These are phyloP conservation scores for Lobosporangium transversale DNA, from an alignment of 192 early-diverging fungal species.

Conservation along the genomic window DNA sequence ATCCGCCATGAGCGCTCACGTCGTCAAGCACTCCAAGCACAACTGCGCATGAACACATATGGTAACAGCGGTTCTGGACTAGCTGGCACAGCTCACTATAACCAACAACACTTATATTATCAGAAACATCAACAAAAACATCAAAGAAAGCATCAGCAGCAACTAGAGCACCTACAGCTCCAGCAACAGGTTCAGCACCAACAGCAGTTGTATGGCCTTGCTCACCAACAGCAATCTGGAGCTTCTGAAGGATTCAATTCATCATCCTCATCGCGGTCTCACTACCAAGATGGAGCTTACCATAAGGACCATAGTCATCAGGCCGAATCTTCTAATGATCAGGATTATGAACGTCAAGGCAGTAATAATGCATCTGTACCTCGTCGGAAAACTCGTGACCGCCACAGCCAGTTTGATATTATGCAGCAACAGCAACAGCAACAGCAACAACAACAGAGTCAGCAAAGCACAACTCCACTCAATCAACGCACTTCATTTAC, in stretches of 20 bases:
- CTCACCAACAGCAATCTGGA: constrained; percentile 14
- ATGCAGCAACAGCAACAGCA: constrained; percentile 12
- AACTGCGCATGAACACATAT: constrained; percentile 33
- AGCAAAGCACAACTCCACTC: background rate
- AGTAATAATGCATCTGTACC: background rate
- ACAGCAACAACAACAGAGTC: constrained; percentile 5
- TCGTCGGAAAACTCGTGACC: constrained; percentile 37
- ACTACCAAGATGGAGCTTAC: constrained; percentile 23
- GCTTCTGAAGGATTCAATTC: constrained; percentile 8
- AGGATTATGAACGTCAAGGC: background rate
- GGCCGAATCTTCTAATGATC: constrained; percentile 2
- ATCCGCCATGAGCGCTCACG: constrained; percentile 77
- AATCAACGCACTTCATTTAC: constrained; percentile 4
- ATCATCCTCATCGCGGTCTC: background rate
- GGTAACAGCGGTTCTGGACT: constrained; percentile 21
- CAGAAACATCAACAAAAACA: constrained; percentile 50
- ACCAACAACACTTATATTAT: constrained; percentile 46
- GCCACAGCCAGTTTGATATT: constrained; percentile 37
- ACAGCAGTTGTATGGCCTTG: constrained; percentile 35
- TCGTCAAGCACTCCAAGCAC: constrained; percentile 53
- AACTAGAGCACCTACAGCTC: constrained; percentile 38
- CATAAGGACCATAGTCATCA: too few relatives aligned
- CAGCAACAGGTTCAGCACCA: constrained; percentile 51
- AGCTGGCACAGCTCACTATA: constrained; percentile 27
- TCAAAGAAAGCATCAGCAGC: constrained; percentile 39